Base-by-base conservation (phyloP, 129 eudicot genomes). In the Kitagawia praeruptora region DNA sequence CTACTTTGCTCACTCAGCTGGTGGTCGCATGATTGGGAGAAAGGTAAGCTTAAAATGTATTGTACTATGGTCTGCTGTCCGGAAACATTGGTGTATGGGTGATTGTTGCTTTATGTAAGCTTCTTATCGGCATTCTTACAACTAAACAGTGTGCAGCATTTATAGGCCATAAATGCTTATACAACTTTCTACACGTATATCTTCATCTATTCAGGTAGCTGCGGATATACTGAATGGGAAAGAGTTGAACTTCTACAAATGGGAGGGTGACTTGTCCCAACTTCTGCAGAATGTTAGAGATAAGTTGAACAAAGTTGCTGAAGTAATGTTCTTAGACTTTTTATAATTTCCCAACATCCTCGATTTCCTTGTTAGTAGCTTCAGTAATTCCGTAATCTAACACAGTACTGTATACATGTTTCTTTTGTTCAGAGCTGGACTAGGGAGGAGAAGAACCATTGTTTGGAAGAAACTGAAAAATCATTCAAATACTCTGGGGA, bases 11-110 rank as follows among this genome's bases (percentile, higher is more conserved):
- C 98, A 95, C 83, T 72, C 93, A 23, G 98, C 98, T 42, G 98
- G 98, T 54, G 98, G 98, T 77, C 88, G 93, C 70, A 95, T 95
- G 98, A 92, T 95, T 7, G 97, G 98, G 46, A 92, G 78, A 82
- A 95, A 95, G 98, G 98, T 95, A 47, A 76, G 80, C 21, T 47
- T 21, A 2, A 67, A 19, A 48, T 38, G 5, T 31, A 4, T 2
- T 31, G 31, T 58, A 8, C 31, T 9, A n/a, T 25, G 69, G 25
- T 6, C 69, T 61, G 67, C 67, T 58, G 69, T 61, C 34, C 25
- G 34, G 37, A n/a, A 61, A 13, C 34, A n/a, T 3, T 19, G 63
- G 69, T 58, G 31, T 58, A 58, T 11, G n/a, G 31, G 67, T 66
- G 72, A 21, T 40, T 71, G 45, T 19, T 11, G 66, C 23, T 27